Base-by-base conservation (phyloP, 2,329 filamentous ascomycete genomes). In the Clonostachys rhizophaga region DNA sequence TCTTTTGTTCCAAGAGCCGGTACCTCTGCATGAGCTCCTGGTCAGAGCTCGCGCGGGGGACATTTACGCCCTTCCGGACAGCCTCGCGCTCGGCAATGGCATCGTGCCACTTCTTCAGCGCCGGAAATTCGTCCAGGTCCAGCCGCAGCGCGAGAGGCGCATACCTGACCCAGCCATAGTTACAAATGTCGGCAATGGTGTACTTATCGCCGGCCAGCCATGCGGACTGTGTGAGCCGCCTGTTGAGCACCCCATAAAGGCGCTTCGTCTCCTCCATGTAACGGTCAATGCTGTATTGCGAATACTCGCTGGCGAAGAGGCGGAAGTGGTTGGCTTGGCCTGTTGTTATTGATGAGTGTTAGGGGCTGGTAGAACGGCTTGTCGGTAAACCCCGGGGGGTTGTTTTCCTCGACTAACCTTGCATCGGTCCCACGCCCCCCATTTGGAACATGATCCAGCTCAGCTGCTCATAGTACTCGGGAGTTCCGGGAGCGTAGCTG, bases 181-280 rank as follows among this genome's bases (percentile, higher is more conserved):
- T 81, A 40, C 88, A 75, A 50, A 96, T 87, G 63, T 96, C 91
- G 2, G 89, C 89, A 54, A 88, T 82, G 40, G 86, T 89, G 51
- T 78, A 72, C 52, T 80, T 80, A 62, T 88, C 80, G 35, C 87
- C 87, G 41, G 86, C 83, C 12, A 86, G 66, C 60, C 75, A 86
- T 4, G 65, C 61, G 6, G 75, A 76, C 58, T 75, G 73, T 52
- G 69, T 64, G 40, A 96, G 79, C 47, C 91, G 83, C 43, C 77
- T 81, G 59, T 95, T 84, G 49, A 95, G 71, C 17, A 90, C 85
- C 45, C 82, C 75, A 69, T 94, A 95, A 2, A 96, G 74, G 13
- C 91, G 83, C n/a, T 85, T 78, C 0, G 87, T 89, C 70, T 96
- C 91, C 61, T 89, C 94, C 60, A 76, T 71, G 69, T 95, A 96